Evolutionary conservation across 768 basidiomycete species (phyloP), one percentile per base, ranked within the genome.

Genomic region (Hortiboletus campestris): DNA sequence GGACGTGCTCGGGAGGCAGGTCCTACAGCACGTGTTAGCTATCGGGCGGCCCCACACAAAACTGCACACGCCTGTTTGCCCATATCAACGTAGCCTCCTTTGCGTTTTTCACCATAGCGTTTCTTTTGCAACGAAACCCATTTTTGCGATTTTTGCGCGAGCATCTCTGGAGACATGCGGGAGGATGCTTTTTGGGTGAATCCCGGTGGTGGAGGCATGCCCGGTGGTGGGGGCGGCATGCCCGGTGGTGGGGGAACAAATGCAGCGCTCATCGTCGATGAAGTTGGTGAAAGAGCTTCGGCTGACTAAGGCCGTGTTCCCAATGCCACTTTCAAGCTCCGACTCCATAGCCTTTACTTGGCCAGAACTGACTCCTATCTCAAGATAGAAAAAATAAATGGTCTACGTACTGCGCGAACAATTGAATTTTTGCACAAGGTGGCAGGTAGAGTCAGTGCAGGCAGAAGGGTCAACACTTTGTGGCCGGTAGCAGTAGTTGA

Each of bases 81-180:
- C 84, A 92, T 89, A 68, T 94, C 93, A 58, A 94, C 85, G 67
- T 84, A 93, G 32, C 89, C 92, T 32, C 90, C 91, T 72, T 86
- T 91, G 59, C 91, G 78, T 78, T 91, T 94, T 76, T 89, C 91
- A 51, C 93, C 93, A 61, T 93, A 97, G 56, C 94, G 82, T 74
- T 88, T 94, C 75, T 80, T 86, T 76, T 96, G 94, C 86, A 94
- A 89, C 65, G 91, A 88, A 52, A 90, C 77, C 94, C 94, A 98
- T 79, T 98, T 98, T 76, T 93, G 87, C 36, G 91, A 87, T 78
- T 98, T 99, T 74, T 90, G 86, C 35, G 86, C 84, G 63, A 98
- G 81, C 58, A 88, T 84, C 78, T 86, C 86, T 16, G 79, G 78
- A 39, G 82, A 76, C 64, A 89, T 76, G 32, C 74, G 73, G 11